Conservation (phyloP, 2,329 filamentous ascomycete genomes). For the Beauveria sp. region DNA sequence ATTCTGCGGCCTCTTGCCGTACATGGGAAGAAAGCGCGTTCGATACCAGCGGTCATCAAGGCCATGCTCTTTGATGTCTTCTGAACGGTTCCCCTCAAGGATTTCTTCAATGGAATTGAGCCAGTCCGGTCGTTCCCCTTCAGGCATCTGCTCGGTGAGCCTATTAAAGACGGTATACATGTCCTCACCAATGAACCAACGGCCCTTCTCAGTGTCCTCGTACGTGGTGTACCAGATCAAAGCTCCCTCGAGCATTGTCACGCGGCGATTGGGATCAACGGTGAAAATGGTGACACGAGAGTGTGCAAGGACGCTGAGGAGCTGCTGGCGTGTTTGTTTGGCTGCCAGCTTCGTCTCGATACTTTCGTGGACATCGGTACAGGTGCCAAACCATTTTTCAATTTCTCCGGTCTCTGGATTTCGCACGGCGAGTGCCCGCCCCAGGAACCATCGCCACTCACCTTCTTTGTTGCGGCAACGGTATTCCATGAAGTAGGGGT, state of each 20-base stretch:
- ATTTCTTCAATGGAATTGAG: slow-evolving; percentile 56
- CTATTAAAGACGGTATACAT: slow-evolving; percentile 58
- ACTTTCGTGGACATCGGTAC: slow-evolving; percentile 70
- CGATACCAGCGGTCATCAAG: slow-evolving; percentile 60
- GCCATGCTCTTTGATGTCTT: slow-evolving; percentile 58
- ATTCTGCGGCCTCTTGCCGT: slow-evolving; percentile 47
- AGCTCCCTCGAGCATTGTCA: slow-evolving; percentile 65
- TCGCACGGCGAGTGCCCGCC: slow-evolving; percentile 59
- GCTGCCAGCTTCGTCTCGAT: slow-evolving; percentile 61
- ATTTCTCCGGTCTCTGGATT: slow-evolving; percentile 60
- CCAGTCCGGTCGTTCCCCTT: slow-evolving; percentile 41
- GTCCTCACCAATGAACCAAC: slow-evolving; percentile 51
- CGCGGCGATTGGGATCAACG: slow-evolving; percentile 51
- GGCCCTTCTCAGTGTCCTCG: slow-evolving; percentile 31
- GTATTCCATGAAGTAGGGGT: slow-evolving; percentile 64
- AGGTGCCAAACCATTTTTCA: slow-evolving; percentile 75
- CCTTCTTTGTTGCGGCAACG: slow-evolving; percentile 59
- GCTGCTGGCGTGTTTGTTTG: slow-evolving; percentile 59
- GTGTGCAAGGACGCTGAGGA: slow-evolving; percentile 66
- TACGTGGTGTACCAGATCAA: slow-evolving; percentile 46
- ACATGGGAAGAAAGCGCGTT: slow-evolving; percentile 62
- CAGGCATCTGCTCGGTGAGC: slow-evolving; percentile 34
- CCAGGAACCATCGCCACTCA: slow-evolving; percentile 73
- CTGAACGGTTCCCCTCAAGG: slow-evolving; percentile 49
- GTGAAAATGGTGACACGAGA: slow-evolving; percentile 71